phyloP scores from a whole-genome alignment of 1,284 basidiomycete genomes.

The Coriolopsis trogii region DNA sequence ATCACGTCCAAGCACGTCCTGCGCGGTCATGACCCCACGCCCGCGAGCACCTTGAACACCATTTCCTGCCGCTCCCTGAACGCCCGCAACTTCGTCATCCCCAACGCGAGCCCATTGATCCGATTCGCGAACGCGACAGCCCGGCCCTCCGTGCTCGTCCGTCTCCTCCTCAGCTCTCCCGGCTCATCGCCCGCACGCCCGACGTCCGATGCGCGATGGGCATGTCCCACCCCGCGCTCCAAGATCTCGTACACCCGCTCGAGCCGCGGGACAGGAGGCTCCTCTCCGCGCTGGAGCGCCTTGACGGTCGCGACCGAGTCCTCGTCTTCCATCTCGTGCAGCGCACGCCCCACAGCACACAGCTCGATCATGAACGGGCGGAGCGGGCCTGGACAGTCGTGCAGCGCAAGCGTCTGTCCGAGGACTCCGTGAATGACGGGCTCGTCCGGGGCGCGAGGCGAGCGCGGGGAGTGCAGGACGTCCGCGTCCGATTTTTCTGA shows the following conservation, averaged over 20 bases:
- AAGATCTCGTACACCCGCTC: constrained; percentile 65
- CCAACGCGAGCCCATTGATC: constrained; percentile 70
- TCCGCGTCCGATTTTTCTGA: constrained; percentile 12
- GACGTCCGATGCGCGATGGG: constrained; percentile 6
- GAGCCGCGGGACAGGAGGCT: constrained; percentile 52
- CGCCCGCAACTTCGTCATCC: constrained; percentile 65
- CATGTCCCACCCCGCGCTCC: constrained; percentile 56
- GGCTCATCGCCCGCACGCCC: constrained; percentile 10
- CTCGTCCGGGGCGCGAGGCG: constrained; percentile 28
- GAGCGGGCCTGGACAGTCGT: constrained; percentile 59
- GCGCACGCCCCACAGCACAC: constrained; percentile 53
- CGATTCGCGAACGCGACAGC: constrained; percentile 73
- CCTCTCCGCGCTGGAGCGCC: constrained; percentile 46
- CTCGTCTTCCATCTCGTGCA: constrained; percentile 53
- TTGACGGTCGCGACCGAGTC: constrained; percentile 60
- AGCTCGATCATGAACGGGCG: constrained; percentile 73
- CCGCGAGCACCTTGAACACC: constrained; percentile 70
- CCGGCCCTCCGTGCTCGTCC: constrained; percentile 51
- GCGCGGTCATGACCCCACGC: constrained; percentile 32
- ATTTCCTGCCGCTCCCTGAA: constrained; percentile 73
- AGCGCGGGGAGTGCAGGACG: constrained; percentile 6
- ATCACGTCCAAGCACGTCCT: neutral
- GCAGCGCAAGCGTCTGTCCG: constrained; percentile 51
- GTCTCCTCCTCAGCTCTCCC: constrained; percentile 23
- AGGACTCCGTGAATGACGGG: constrained; percentile 61